These are phyloP conservation scores for Vaccinium corymbosum DNA, from an alignment of 148 eudicot species.

Conservation along the genomic window DNA sequence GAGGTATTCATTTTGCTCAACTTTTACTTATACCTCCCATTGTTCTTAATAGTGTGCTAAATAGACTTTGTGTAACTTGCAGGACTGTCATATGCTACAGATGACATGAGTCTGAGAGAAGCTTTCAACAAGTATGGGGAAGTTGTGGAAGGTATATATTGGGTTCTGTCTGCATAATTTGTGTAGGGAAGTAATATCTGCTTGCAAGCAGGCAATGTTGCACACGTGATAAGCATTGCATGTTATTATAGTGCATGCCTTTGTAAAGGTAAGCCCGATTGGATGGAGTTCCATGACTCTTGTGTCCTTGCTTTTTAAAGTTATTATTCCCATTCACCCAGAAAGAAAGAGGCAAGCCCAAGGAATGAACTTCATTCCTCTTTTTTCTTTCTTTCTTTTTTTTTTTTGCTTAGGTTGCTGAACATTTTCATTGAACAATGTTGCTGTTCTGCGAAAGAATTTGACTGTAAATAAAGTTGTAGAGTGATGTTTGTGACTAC, in stretches of 20 bases:
- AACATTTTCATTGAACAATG: neutral
- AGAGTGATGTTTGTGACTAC: neutral
- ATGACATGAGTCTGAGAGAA: slow-evolving; percentile 51
- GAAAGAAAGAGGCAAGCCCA: neutral
- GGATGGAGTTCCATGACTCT: neutral
- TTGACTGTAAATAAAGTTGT: neutral
- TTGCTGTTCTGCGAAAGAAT: neutral
- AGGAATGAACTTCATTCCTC: neutral
- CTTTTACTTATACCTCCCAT: neutral
- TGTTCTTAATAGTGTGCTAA: neutral
- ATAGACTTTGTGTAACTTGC: slow-evolving; percentile 17
- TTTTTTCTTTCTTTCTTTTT: neutral
- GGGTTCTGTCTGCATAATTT: neutral
- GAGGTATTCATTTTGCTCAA: slow-evolving; percentile 43
- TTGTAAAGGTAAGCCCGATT: neutral
- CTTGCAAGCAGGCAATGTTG: slow-evolving; percentile 1
- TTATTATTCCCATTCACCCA: neutral
- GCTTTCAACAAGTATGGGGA: slow-evolving; percentile 68
- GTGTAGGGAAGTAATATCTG: neutral
- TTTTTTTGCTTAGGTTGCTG: neutral
- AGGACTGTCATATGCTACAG: slow-evolving; percentile 72
- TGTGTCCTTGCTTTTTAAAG: neutral
- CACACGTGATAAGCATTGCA: neutral
- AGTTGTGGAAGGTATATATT: slow-evolving; percentile 66
- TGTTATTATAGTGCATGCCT: neutral